These are phyloP conservation scores for Pestalotiopsis sp. DNA, from an alignment of 2,329 filamentous ascomycete genomes.

Conservation along the genomic window DNA sequence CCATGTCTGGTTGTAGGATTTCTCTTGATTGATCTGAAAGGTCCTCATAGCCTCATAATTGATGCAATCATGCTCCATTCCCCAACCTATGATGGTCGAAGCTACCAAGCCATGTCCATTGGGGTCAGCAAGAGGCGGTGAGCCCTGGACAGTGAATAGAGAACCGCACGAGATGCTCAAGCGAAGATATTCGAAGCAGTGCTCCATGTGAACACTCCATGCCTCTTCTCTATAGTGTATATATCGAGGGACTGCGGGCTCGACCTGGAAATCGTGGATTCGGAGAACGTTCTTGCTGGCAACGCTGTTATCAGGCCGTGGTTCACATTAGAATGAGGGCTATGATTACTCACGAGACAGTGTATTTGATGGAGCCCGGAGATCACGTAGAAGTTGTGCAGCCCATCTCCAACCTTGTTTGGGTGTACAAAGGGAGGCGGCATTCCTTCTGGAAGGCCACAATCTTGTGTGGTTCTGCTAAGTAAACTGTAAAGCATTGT, in stretches of 20 bases:
- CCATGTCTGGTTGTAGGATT: background rate
- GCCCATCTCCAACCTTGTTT: background rate
- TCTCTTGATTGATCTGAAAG: background rate
- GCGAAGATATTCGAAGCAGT: background rate
- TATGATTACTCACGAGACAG: background rate
- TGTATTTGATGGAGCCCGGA: background rate
- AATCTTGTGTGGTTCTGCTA: background rate
- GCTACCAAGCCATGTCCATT: background rate
- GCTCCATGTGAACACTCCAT: background rate
- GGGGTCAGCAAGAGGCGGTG: background rate
- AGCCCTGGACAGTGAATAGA: background rate
- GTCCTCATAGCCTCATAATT: conserved; percentile 1
- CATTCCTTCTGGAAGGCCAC: background rate
- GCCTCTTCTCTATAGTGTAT: background rate
- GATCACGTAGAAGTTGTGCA: background rate
- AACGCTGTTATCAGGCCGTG: background rate
- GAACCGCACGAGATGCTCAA: background rate
- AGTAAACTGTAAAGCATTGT: background rate
- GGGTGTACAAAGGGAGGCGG: background rate
- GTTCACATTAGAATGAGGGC: background rate
- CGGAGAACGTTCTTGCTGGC: background rate
- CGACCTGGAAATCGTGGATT: background rate
- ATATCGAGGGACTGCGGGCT: background rate
- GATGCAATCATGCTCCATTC: conserved; percentile 2
- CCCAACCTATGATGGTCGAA: conserved; percentile 1